These are phyloP conservation scores for Ephemerocybe angulata DNA, from an alignment of 768 basidiomycete genomes.

Conservation along the genomic window DNA sequence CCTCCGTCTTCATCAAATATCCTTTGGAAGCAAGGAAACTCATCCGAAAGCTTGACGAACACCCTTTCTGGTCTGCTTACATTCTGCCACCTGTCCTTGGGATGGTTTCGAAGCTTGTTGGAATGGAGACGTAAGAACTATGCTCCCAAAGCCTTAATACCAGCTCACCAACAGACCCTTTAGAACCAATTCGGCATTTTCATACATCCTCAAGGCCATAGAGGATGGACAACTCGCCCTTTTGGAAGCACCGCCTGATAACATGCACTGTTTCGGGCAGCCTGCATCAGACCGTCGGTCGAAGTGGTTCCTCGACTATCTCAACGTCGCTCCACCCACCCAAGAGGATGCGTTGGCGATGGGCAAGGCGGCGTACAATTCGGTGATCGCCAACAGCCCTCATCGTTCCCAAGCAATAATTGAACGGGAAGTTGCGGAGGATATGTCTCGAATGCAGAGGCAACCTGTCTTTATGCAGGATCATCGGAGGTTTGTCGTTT, in stretches of 20 bases:
- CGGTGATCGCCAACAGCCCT: conserved; percentile 30
- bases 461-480: conserved; percentile 61
- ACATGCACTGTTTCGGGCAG: conserved; percentile 17
- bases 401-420: conserved; percentile 33
- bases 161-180: neutral
- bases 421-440: conserved; percentile 43
- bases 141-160: no score
- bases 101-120: conserved; percentile 39
- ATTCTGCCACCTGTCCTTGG: conserved; percentile 64
- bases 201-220: conserved; percentile 45
- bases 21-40: conserved; percentile 44
- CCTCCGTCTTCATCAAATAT: conserved; percentile 54
- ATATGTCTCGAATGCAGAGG: conserved; percentile 51
- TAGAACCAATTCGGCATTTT: conserved; percentile 40
- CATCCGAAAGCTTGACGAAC: conserved; percentile 50
- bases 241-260: conserved; percentile 45
- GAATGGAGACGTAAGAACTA: conserved; percentile 21
- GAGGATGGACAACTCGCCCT: conserved; percentile 55
- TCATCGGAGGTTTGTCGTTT: conserved; percentile 64
- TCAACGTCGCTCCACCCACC: conserved; percentile 26
- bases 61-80: conserved; percentile 68
- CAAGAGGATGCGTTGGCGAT: conserved; percentile 41
- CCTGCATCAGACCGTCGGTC: conserved; percentile 15
- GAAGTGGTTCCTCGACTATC: conserved; percentile 40
- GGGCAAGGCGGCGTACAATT: conserved; percentile 39